Conservation (phyloP, 306 rosid species). For the Cyclanthera cordifolia region DNA sequence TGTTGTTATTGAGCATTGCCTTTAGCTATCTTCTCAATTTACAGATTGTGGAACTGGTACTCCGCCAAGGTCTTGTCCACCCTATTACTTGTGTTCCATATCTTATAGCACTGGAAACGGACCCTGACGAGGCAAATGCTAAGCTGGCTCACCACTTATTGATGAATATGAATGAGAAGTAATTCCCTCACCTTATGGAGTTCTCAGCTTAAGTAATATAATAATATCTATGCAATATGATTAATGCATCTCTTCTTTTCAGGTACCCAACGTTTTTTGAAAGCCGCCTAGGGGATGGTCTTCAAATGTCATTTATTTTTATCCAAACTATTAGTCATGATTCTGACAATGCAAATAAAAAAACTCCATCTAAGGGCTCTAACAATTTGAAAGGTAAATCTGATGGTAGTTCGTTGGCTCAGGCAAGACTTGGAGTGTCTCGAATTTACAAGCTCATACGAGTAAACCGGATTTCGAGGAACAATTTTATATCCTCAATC, state of each 20-base stretch:
- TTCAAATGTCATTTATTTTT: conserved; percentile 83
- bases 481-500: conserved; percentile 89
- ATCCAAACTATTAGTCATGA: conserved; percentile 43
- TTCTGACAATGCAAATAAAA: conserved; percentile 37
- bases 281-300: conserved; percentile 97
- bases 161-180: conserved; percentile 96
- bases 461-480: conserved; percentile 74
- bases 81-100: conserved; percentile 97
- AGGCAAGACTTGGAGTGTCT: conserved; percentile 91
- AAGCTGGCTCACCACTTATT: conserved; percentile 92
- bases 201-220: not conserved
- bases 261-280: conserved; percentile 99
- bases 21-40: not conserved
- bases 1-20: not conserved
- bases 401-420: conserved; percentile 54
- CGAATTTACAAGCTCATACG: conserved; percentile 98
- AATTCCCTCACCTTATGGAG: conserved; percentile 20
- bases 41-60: conserved; percentile 92
- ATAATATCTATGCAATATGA: conserved; percentile 19
- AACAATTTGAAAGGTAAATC: conserved; percentile 50
- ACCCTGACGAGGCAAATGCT: conserved; percentile 68
- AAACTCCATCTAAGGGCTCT: conserved; percentile 35
- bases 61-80: conserved; percentile 99
- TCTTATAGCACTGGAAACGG: conserved; percentile 96
- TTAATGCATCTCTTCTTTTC: conserved; percentile 25